Evolutionary conservation across 2,329 filamentous ascomycete genomes (phyloP).

Genomic region (Apiospora rasikravindrae): DNA sequence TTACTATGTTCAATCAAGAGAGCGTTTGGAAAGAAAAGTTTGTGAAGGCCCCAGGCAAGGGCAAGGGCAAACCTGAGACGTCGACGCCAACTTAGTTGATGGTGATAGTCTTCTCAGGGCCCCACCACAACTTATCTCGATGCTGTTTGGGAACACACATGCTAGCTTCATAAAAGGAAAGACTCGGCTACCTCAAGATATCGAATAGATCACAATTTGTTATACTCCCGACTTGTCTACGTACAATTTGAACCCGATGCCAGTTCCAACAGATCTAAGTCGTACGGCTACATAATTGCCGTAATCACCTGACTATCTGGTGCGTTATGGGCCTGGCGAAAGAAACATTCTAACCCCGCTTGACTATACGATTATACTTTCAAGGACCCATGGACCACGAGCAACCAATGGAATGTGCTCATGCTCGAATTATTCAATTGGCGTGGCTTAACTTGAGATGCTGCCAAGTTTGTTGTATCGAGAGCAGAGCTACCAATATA

Average conservation of each 20-base stretch:
- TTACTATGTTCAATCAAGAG: conserved; percentile 58
- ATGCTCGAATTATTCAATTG: neutral
- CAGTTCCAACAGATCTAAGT: neutral
- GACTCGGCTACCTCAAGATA: neutral
- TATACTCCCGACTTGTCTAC: neutral
- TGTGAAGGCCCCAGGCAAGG: conserved; percentile 52
- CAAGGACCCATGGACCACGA: neutral
- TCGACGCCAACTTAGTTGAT: neutral
- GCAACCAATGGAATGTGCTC: neutral
- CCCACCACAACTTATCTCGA: neutral
- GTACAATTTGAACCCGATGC: neutral
- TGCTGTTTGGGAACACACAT: neutral
- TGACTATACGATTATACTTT: neutral
- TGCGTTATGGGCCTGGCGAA: neutral
- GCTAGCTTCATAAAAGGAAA: neutral
- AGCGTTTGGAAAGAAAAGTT: conserved; percentile 56
- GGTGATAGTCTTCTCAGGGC: neutral
- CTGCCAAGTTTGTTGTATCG: neutral
- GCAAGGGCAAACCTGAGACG: conserved; percentile 26
- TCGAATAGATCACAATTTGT: neutral
- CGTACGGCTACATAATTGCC: neutral
- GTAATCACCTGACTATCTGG: too few species aligned
- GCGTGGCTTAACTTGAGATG: neutral
- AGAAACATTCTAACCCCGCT: neutral
- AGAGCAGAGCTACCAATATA: neutral